Conservation (phyloP, 768 basidiomycete species). For the Suillus spraguei region DNA sequence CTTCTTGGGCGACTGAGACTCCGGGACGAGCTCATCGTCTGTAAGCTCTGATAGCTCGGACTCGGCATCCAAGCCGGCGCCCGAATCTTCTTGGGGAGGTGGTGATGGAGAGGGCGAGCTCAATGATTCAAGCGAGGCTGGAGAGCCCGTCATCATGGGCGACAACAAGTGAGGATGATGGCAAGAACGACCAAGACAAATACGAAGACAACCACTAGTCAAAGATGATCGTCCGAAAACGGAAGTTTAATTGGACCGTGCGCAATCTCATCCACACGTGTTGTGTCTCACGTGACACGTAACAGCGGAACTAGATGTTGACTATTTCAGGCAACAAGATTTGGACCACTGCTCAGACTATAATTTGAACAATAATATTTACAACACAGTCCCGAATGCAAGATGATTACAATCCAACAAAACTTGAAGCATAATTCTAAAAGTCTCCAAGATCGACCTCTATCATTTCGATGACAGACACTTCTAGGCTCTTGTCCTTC, state of each 20-base stretch:
- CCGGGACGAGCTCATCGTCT: conserved; percentile 71
- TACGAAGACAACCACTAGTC: conserved; percentile 8
- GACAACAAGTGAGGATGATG: conserved; percentile 11
- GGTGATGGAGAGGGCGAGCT: conserved; percentile 53
- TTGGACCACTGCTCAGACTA: neutral
- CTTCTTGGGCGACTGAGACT: conserved; percentile 30
- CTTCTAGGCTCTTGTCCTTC: conserved; percentile 51
- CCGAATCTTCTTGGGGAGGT: conserved; percentile 34
- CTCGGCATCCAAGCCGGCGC: conserved; percentile 56
- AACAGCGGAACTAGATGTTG: neutral
- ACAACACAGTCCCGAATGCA: conserved; percentile 3
- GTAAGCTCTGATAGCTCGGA: conserved; percentile 86
- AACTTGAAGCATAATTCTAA: conserved; percentile 34
- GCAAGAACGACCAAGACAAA: conserved; percentile 5
- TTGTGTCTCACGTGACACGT: neutral
- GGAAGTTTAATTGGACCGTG: conserved; percentile 10
- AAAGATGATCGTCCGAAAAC: conserved; percentile 11
- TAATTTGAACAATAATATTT: conserved; percentile 8
- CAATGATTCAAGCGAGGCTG: conserved; percentile 68
- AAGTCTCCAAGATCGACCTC: conserved; percentile 84
- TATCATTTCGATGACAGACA: conserved; percentile 61
- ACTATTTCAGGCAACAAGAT: neutral
- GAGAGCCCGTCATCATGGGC: conserved; percentile 54
- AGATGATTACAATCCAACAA: conserved; percentile 1
- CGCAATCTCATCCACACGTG: conserved; percentile 12